phyloP scores from a whole-genome alignment of 2,329 filamentous ascomycete species.

The Pyrenophora tritici-repentis region DNA sequence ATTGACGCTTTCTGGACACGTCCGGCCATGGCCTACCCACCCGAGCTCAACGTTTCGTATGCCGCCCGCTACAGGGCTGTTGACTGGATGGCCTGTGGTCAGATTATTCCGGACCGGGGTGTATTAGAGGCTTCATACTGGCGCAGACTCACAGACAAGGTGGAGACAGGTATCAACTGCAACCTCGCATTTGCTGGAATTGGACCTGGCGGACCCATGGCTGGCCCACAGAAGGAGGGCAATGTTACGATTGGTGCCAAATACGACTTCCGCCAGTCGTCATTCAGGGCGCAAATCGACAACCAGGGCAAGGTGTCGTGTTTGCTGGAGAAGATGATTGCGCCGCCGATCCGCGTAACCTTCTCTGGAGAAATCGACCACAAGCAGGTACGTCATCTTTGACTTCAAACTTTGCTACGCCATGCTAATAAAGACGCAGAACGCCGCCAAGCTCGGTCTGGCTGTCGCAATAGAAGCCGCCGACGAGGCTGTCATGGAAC shows the following conservation, averaged over 20 bases:
- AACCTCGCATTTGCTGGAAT: conserved; percentile 78
- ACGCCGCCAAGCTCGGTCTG: conserved; percentile 92
- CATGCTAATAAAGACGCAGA: conserved; percentile 59
- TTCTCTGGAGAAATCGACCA: conserved; percentile 98
- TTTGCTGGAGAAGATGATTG: conserved; percentile 92
- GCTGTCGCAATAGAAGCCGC: conserved; percentile 70
- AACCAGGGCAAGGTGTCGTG: conserved; percentile 92
- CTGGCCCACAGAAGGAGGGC: conserved; percentile 78
- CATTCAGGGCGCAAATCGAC: conserved; percentile 94
- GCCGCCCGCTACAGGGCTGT: conserved; percentile 86
- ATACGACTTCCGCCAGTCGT: conserved; percentile 96
- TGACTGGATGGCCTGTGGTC: conserved; percentile 91
- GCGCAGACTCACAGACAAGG: conserved; percentile 88
- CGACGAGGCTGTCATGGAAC: conserved; percentile 49
- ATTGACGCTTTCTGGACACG: conserved; percentile 95
- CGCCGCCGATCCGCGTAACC: conserved; percentile 87
- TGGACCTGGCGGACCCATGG: conserved; percentile 66
- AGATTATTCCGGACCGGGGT: conserved; percentile 85
- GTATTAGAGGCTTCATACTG: conserved; percentile 87
- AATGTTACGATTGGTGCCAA: conserved; percentile 91
- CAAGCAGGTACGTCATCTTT: conserved; percentile 73
- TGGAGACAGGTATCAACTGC: conserved; percentile 94
- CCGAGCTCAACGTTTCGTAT: conserved; percentile 91
- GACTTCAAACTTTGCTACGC: not conserved
- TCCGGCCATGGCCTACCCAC: conserved; percentile 77